These are phyloP conservation scores for Botrytis paeoniae DNA, from an alignment of 2,329 filamentous ascomycete genomes.

Conservation along the genomic window DNA sequence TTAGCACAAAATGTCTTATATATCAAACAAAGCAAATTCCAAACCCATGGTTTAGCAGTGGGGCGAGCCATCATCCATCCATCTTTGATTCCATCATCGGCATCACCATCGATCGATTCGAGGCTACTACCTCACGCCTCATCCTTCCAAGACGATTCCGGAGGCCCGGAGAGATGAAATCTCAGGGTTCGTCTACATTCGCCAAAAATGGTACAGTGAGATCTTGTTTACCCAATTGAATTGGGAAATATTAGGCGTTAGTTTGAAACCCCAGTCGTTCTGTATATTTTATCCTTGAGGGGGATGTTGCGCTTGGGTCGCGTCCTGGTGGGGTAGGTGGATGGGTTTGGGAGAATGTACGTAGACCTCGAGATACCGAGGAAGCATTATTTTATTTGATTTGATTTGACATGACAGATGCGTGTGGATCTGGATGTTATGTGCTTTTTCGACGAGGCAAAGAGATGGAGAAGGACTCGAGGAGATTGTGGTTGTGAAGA, in stretches of 20 bases:
- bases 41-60: not conserved
- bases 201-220: not conserved
- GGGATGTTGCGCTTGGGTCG: not conserved
- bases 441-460: not conserved
- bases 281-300: not conserved
- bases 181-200: not conserved
- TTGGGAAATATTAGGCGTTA: not conserved
- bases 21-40: not conserved
- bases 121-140: not conserved
- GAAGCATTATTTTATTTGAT: not conserved
- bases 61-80: not conserved
- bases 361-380: not conserved
- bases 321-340: not conserved
- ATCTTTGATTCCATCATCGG: not conserved
- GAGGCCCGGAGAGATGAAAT: not conserved
- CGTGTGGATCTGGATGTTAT: not conserved
- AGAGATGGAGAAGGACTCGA: not conserved
- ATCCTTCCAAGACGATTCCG: not conserved
- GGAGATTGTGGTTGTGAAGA: not conserved
- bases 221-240: not conserved
- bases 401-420: not conserved
- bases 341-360: not conserved
- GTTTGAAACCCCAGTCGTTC: slow-evolving; percentile 1
- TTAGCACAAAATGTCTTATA: not conserved
- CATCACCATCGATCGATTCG: not conserved